Evolutionary conservation across 306 rosid genomes (phyloP).

Genomic region (Elaeagnus macrophylla): DNA sequence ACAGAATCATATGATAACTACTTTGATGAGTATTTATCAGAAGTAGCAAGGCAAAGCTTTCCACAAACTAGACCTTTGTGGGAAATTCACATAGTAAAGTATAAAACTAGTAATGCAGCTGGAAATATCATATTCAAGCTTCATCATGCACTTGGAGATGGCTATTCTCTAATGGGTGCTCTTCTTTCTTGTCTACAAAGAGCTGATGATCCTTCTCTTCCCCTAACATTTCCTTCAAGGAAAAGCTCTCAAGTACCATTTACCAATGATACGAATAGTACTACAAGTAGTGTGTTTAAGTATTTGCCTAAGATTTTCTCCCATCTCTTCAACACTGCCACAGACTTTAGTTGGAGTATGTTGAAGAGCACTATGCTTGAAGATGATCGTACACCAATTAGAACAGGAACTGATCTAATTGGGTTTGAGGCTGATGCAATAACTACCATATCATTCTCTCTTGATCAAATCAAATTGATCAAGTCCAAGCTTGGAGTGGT

Average conservation of each 20-base stretch:
- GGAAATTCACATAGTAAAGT: conserved; percentile 42
- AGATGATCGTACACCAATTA: conserved; percentile 48
- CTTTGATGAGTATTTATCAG: conserved; percentile 32
- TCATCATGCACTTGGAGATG: conserved; percentile 65
- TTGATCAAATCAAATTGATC: conserved; percentile 39
- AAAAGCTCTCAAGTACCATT: background rate
- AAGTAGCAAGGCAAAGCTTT: conserved; percentile 20
- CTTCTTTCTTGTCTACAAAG: conserved; percentile 46
- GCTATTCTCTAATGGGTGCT: conserved; percentile 50
- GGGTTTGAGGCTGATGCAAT: conserved; percentile 28
- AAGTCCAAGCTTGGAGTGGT: conserved; percentile 55
- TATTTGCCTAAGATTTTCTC: background rate
- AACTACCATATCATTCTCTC: conserved; percentile 28
- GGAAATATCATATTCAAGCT: conserved; percentile 33
- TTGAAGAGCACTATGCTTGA: conserved; percentile 1
- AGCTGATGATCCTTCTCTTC: conserved; percentile 42
- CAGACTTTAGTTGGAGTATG: background rate
- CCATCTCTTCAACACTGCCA: background rate
- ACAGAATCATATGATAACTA: conserved; percentile 17
- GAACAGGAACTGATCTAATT: conserved; percentile 27
- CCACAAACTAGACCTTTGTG: conserved; percentile 37
- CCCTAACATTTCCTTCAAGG: conserved; percentile 38
- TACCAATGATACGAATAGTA: too few species aligned
- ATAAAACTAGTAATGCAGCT: conserved; percentile 30
- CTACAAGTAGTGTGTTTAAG: background rate